Evolutionary conservation across 2,329 filamentous ascomycete species (phyloP), one percentile per base, ranked within the genome.

Genomic region (Daldinia sp.): DNA sequence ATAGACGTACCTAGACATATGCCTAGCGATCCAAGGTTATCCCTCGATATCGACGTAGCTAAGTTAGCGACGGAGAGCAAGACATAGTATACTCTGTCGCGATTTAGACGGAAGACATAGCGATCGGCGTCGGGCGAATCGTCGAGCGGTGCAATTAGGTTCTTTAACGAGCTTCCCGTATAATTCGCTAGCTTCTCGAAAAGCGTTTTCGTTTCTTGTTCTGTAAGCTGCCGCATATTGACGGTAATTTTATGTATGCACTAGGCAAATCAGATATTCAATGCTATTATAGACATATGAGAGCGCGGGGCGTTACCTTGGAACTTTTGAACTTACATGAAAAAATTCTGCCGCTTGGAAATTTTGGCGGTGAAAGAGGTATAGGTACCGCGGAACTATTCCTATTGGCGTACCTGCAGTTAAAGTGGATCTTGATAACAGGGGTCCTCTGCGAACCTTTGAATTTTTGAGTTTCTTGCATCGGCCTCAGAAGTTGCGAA

Each of bases 131-230:
- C 87, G 75, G 87, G 85, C 46, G 87, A 88, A 81, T 90, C 86
- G 76, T 91, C 87, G 68, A 92, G 84, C 9, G 92, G 91, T 54
- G 90, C 89, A 75, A 95, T 93, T 73, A 98, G 88, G 81, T 93
- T 90, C 81, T 94, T 95, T 74, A 98, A 87, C 18, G 92, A 94
- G 75, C 88, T 89, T 73, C 94, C 94, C 26, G 93, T 96, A 85
- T 98, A 99, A 81, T 94, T 93, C 65, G 96, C 96, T 44, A 99
- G 89, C 85, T 98, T 97, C 74, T 91, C 88, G 81, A 98, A 97
- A 75, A 98, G 89, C 1, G 92, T 92, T 79, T 92, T 89, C 65
- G 90, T 92, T 82, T 94, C 92, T 77, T 85, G 81, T 80, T 93
- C 93, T 63, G 93, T 96, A 73, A 97, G 63, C 1, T 73, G 75